These are phyloP conservation scores for Heliocybe sulcata DNA, from an alignment of 1,284 basidiomycete species.

Conservation along the genomic window DNA sequence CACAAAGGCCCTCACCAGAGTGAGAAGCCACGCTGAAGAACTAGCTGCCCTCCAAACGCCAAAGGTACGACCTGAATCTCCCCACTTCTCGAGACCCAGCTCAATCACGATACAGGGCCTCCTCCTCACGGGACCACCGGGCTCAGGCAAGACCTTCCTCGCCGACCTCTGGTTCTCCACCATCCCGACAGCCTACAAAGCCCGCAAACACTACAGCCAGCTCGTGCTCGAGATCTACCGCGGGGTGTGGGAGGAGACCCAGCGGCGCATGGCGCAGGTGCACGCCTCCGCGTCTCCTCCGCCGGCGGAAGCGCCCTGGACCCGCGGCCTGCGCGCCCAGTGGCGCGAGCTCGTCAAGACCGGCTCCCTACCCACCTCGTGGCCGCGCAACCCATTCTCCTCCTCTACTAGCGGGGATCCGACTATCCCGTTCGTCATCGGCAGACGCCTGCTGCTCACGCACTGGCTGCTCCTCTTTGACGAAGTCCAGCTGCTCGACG, in stretches of 20 bases:
- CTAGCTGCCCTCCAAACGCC: conserved; percentile 51
- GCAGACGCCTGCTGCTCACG: conserved; percentile 39
- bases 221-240: conserved; percentile 66
- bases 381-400: conserved; percentile 14
- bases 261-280: conserved; percentile 31
- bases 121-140: conserved; percentile 71
- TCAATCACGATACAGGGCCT: conserved; percentile 43
- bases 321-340: conserved; percentile 27
- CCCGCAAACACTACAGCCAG: conserved; percentile 61
- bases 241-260: conserved; percentile 51
- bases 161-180: conserved; percentile 61
- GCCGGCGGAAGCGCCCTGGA: conserved; percentile 19
- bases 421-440: conserved; percentile 35
- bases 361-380: conserved; percentile 34
- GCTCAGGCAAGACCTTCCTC: conserved; percentile 70
- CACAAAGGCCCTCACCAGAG: conserved; percentile 34
- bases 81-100: neutral
- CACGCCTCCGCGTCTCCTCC: conserved; percentile 12
- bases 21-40: conserved; percentile 51
- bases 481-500: conserved; percentile 68
- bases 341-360: conserved; percentile 22
- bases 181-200: conserved; percentile 52
- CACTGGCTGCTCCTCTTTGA: conserved; percentile 63
- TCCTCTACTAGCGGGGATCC: conserved; percentile 15
- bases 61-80: conserved; percentile 28